A percentile compares a stretch with the other conserved stretches of the same genome.
phyloP scores from a whole-genome alignment of 306 rosid genomes.

The Aeschynomene evenia region DNA sequence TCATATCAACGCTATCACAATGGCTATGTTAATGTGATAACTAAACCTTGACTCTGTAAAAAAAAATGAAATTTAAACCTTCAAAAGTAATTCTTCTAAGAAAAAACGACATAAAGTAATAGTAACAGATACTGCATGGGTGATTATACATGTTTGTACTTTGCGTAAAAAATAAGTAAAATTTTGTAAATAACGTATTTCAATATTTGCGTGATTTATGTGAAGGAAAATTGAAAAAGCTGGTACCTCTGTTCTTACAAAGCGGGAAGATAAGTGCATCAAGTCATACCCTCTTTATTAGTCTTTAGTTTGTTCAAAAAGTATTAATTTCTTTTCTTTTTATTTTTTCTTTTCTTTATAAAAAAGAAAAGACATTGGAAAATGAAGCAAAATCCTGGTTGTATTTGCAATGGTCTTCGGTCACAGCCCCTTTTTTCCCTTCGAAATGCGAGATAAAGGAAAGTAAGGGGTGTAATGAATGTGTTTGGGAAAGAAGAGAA shows the following conservation, averaged over 20 bases:
- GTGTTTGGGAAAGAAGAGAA: constrained; percentile 25
- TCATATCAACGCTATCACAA: not conserved
- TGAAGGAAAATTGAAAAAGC: not conserved
- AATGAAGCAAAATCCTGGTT: constrained; percentile 14
- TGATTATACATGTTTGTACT: not conserved
- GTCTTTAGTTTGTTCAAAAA: not conserved
- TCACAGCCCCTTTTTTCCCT: not conserved
- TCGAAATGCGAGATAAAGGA: constrained; percentile 13
- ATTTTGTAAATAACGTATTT: not conserved
- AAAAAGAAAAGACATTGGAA: not conserved
- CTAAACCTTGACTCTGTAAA: not conserved
- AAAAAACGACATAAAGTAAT: not conserved
- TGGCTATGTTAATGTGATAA: not conserved
- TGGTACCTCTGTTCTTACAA: not conserved
- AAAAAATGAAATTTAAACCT: no score
- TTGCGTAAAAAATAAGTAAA: not conserved
- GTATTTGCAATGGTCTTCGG: constrained; percentile 16
- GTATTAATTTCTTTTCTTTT: not conserved
- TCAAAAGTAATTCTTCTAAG: not conserved
- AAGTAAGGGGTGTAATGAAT: constrained; percentile 32
- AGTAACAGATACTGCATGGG: not conserved
- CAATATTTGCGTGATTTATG: not conserved
- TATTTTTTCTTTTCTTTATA: not conserved
- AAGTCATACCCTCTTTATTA: not conserved
- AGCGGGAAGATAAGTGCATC: not conserved